Conservation (phyloP, 2,329 filamentous ascomycete genomes). For the Verticillium tricorpus region DNA sequence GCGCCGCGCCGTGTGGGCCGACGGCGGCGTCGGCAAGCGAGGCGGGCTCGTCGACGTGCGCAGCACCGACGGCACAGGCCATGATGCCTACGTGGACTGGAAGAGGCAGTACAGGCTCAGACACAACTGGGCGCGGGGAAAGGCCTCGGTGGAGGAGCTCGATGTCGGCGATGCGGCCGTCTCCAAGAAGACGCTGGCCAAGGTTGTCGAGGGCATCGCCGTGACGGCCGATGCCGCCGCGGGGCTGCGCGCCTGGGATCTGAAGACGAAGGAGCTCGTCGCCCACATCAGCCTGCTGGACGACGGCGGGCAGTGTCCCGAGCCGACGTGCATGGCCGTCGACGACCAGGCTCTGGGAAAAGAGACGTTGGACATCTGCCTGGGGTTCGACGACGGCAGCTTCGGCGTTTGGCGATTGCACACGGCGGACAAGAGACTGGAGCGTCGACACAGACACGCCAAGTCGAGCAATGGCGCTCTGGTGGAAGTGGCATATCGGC, state of each 20-base stretch:
- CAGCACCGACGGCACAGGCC: constrained; percentile 48
- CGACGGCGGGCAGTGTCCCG: constrained; percentile 15
- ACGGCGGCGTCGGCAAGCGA: constrained; percentile 31
- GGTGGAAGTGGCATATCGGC: constrained; percentile 64
- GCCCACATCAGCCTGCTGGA: constrained; percentile 38
- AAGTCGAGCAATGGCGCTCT: constrained; percentile 62
- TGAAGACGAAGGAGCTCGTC: constrained; percentile 58
- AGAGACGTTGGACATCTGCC: constrained; percentile 51
- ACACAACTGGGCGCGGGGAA: constrained; percentile 86
- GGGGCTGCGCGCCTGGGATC: constrained; percentile 75
- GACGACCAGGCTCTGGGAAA: constrained; percentile 45
- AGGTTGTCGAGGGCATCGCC: constrained; percentile 71
- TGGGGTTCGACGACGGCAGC: constrained; percentile 69
- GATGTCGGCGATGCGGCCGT: constrained; percentile 38
- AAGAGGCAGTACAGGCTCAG: constrained; percentile 83
- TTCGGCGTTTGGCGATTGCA: constrained; percentile 67
- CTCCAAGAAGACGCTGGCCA: constrained; percentile 63
- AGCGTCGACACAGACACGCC: constrained; percentile 52
- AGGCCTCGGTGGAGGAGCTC: constrained; percentile 76
- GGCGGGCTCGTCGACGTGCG: constrained; percentile 49
- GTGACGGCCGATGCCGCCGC: constrained; percentile 67
- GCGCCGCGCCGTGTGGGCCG: constrained; percentile 38
- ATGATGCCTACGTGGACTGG: constrained; percentile 66
- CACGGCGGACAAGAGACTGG: constrained; percentile 36
- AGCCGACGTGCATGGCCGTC: constrained; percentile 62